Evolutionary conservation across 345 rosid genomes (phyloP).

Genomic region (Ceriops decandra): DNA sequence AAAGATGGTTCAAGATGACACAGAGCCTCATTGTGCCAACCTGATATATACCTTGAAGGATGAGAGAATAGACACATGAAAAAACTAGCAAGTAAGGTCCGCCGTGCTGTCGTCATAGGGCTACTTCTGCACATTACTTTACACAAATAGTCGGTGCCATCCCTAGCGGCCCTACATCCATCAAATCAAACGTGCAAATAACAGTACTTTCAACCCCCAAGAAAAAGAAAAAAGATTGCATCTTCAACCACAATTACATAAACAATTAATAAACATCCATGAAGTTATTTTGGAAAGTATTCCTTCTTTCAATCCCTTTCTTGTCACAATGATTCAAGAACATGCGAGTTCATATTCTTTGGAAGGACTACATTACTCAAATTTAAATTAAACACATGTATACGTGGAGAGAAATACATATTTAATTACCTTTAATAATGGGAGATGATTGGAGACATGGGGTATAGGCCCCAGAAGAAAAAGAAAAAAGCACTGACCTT

Average conservation of each 20-base stretch:
- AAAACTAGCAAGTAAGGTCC: conserved; percentile 53
- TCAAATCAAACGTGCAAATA: conserved; percentile 11
- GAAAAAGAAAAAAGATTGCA: too few relatives aligned
- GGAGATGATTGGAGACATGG: too few relatives aligned
- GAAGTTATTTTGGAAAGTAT: too few relatives aligned
- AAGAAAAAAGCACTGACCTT: conserved; percentile 16
- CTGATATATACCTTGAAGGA: conserved; percentile 96
- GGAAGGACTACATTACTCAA: too few relatives aligned
- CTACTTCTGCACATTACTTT: conserved; percentile 36
- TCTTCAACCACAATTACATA: too few relatives aligned
- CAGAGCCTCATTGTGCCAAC: conserved; percentile 57
- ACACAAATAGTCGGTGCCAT: conserved; percentile 32
- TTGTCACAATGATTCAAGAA: too few relatives aligned
- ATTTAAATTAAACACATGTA: too few relatives aligned
- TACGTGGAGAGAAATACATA: too few relatives aligned
- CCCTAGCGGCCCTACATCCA: conserved; percentile 32
- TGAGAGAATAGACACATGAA: conserved; percentile 47
- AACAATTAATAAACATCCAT: too few relatives aligned
- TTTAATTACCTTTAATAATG: too few relatives aligned
- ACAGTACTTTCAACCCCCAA: not conserved
- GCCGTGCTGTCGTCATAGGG: conserved; percentile 40
- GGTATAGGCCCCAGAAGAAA: not conserved
- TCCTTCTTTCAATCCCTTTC: too few relatives aligned
- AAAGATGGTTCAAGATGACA: conserved; percentile 14
- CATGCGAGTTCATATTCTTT: too few relatives aligned